A percentile compares a stretch with the other conserved stretches of the same genome.
phyloP scores from a whole-genome alignment of 148 eudicot genomes.

The Salicornia ramosissima region DNA sequence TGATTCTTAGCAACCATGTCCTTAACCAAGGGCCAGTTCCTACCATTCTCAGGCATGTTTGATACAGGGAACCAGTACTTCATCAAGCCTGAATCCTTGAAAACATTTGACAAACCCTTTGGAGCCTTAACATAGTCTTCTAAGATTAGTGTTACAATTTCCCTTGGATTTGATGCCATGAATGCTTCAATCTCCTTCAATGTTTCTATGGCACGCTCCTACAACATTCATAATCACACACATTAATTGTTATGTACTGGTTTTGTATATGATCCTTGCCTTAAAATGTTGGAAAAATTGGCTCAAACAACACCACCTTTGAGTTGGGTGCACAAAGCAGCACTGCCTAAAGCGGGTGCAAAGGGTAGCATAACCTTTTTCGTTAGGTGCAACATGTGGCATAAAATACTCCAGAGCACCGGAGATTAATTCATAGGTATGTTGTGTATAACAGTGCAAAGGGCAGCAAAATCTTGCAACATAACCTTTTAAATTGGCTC shows the following conservation, averaged over 20 bases:
- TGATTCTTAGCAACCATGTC: constrained; percentile 34
- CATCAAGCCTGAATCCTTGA: constrained; percentile 26
- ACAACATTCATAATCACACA: not conserved
- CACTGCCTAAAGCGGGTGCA: too few relatives aligned
- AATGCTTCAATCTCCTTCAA: constrained; percentile 31
- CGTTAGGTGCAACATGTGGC: too few relatives aligned
- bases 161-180: constrained; percentile 31
- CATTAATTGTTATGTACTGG: too few relatives aligned
- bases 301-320: too few relatives aligned
- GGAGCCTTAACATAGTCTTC: constrained; percentile 32
- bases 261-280: not conserved
- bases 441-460: too few relatives aligned
- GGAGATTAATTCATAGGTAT: too few relatives aligned
- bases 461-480: too few relatives aligned
- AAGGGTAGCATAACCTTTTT: too few relatives aligned
- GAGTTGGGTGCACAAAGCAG: too few relatives aligned
- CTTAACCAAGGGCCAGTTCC: constrained; percentile 32
- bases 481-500: too few relatives aligned
- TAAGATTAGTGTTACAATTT: constrained; percentile 34
- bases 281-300: not conserved
- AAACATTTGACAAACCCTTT: constrained; percentile 27
- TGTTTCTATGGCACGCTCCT: constrained; percentile 29
- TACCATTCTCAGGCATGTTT: constrained; percentile 34
- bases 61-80: constrained; percentile 31
- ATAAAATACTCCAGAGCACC: too few relatives aligned